Evolutionary conservation across 148 eudicot species (phyloP).

Genomic region (Fagopyrum esculentum): DNA sequence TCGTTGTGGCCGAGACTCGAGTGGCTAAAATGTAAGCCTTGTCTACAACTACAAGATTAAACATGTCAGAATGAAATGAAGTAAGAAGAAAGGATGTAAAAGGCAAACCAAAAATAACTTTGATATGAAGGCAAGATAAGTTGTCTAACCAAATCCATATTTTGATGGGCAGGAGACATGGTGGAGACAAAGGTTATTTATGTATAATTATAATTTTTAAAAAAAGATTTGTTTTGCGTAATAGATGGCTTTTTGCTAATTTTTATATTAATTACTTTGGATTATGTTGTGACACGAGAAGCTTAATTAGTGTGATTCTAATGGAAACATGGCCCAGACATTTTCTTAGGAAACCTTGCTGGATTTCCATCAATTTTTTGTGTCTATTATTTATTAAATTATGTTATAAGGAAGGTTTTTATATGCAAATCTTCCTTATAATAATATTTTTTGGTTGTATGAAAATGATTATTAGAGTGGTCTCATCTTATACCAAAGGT

Average conservation of each 20-base stretch:
- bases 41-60: background rate
- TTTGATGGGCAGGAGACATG: background rate
- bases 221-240: background rate
- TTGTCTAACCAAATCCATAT: background rate
- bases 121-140: constrained; percentile 1
- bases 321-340: constrained; percentile 1
- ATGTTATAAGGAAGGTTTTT: no score
- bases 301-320: constrained; percentile 1
- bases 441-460: background rate
- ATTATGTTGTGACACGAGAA: constrained; percentile 1
- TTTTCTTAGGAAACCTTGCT: background rate
- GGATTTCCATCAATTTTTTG: constrained; percentile 7
- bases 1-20: constrained; percentile 56
- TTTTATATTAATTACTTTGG: background rate
- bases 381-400: background rate
- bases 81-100: background rate
- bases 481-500: background rate
- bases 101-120: background rate
- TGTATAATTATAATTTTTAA: background rate
- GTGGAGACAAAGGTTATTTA: constrained; percentile 1
- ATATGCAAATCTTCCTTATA: background rate
- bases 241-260: constrained; percentile 2
- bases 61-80: background rate
- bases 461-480: background rate
- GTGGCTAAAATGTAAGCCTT: no score